These are phyloP conservation scores for Magnaporthiopsis rhizophila DNA, from an alignment of 2,329 filamentous ascomycete species.

Conservation along the genomic window DNA sequence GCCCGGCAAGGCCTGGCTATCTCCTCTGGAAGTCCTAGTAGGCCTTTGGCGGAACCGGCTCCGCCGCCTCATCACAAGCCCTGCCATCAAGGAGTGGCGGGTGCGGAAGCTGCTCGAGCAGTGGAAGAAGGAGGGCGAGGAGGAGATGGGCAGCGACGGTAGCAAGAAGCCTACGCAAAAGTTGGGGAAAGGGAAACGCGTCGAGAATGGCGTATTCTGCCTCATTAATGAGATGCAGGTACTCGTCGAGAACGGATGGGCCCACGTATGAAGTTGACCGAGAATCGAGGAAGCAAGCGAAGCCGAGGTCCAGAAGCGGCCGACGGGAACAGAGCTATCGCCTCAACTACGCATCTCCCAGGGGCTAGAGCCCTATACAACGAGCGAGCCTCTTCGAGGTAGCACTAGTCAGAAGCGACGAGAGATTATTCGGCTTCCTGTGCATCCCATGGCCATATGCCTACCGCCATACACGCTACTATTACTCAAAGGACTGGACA, in stretches of 20 bases:
- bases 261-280: constrained; percentile 36
- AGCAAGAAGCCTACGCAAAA: background rate
- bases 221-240: constrained; percentile 54
- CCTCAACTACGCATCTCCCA: background rate
- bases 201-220: constrained; percentile 39
- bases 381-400: background rate
- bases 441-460: background rate
- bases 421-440: background rate
- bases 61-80: constrained; percentile 34
- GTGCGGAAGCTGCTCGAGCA: constrained; percentile 31
- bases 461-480: background rate
- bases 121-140: constrained; percentile 23
- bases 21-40: constrained; percentile 33
- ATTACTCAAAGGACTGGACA: background rate
- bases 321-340: background rate
- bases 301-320: background rate
- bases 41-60: constrained; percentile 53
- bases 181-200: constrained; percentile 11
- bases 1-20: constrained; percentile 30
- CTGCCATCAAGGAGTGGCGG: constrained; percentile 26
- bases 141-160: background rate
- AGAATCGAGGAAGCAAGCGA: background rate
- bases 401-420: background rate
- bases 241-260: constrained; percentile 50
- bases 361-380: background rate